Conservation (phyloP, 2,329 filamentous ascomycete species). For the Harringtonia aguacate region DNA sequence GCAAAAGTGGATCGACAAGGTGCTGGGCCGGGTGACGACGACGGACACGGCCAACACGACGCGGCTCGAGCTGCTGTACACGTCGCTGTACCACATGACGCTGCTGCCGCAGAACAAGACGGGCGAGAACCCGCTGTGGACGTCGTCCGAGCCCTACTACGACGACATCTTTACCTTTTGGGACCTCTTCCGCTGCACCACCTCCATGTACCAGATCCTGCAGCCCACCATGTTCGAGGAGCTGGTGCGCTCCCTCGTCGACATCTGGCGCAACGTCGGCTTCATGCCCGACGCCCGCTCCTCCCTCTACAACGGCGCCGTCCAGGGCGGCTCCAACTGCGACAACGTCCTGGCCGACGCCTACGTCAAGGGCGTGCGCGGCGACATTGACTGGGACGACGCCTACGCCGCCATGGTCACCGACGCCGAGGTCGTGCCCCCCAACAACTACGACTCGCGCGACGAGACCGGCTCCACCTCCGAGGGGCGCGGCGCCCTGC, state of each 20-base stretch:
- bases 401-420: constrained; percentile 54
- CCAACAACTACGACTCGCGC: constrained; percentile 46
- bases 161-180: constrained; percentile 63
- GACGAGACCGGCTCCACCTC: constrained; percentile 52
- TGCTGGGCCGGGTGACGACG: constrained; percentile 48
- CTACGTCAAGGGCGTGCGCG: constrained; percentile 56
- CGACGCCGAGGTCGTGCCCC: constrained; percentile 53
- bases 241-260: constrained; percentile 55
- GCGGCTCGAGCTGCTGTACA: constrained; percentile 53
- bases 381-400: constrained; percentile 52
- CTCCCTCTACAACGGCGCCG: constrained; percentile 57
- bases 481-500: constrained; percentile 56
- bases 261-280: constrained; percentile 55
- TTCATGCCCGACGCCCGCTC: constrained; percentile 57
- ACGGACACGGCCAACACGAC: constrained; percentile 37
- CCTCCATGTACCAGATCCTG: constrained; percentile 53
- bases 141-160: constrained; percentile 55
- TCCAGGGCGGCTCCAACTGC: constrained; percentile 59
- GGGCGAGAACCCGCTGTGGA: constrained; percentile 59
- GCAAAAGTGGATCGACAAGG: constrained; percentile 44
- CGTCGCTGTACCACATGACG: constrained; percentile 59
- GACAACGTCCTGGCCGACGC: constrained; percentile 66
- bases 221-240: constrained; percentile 53
- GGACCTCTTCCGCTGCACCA: constrained; percentile 55
- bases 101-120: constrained; percentile 60